Evolutionary conservation across 2,329 filamentous ascomycete species (phyloP).

Genomic region (Phoma herbarum): DNA sequence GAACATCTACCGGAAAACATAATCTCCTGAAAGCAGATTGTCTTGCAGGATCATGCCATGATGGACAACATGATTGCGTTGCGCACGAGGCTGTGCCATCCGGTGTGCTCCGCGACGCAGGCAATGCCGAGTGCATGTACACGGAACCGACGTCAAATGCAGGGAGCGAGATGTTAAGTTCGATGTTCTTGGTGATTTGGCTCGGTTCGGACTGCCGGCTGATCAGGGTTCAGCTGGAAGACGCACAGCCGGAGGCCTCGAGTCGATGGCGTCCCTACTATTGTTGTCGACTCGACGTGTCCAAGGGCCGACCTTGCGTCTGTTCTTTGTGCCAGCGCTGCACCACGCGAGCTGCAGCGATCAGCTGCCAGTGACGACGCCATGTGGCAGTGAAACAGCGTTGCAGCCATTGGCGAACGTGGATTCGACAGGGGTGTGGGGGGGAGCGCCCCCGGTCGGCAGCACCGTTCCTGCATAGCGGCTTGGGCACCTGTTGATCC

Average conservation of each 20-base stretch:
- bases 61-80: constrained; percentile 5
- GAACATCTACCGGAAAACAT: background rate
- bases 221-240: constrained; percentile 1
- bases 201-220: background rate
- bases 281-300: constrained; percentile 14
- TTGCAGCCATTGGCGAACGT: constrained; percentile 27
- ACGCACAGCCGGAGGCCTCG: background rate
- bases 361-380: constrained; percentile 18
- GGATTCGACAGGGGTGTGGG: constrained; percentile 22
- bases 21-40: background rate
- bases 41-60: background rate
- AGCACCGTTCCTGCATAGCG: constrained; percentile 21
- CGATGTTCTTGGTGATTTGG: background rate
- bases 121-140: background rate
- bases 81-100: constrained; percentile 19
- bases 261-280: constrained; percentile 3
- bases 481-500: constrained; percentile 16
- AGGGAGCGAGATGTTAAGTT: background rate
- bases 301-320: constrained; percentile 7
- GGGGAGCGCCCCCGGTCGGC: constrained; percentile 6
- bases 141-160: background rate
- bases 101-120: background rate
- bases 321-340: constrained; percentile 2
- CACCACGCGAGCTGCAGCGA: constrained; percentile 5
- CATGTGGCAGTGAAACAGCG: constrained; percentile 14